A percentile compares a stretch with the other conserved stretches of the same genome.
These are phyloP conservation scores for Aspergillus tamarii DNA, from an alignment of 2,329 filamentous ascomycete species.

Conservation along the genomic window DNA sequence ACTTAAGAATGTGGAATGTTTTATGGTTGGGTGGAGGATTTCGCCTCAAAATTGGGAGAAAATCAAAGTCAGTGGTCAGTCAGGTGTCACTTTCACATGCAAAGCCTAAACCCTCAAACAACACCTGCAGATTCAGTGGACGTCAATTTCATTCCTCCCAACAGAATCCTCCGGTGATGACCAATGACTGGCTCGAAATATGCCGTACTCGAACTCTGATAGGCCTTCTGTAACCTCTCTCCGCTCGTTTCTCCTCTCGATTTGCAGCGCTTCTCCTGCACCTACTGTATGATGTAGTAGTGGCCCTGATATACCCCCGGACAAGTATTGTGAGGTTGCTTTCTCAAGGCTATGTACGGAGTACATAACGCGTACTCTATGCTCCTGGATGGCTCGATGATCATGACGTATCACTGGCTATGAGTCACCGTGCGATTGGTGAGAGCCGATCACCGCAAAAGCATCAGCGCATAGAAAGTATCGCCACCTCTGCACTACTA, in stretches of 20 bases:
- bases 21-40: neutral
- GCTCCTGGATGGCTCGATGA: neutral
- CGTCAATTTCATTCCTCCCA: neutral
- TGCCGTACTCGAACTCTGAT: neutral
- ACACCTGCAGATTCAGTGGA: neutral
- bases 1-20: neutral
- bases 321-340: neutral
- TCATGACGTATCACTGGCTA: neutral
- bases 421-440: neutral
- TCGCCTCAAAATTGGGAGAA: neutral
- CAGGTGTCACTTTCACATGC: slow-evolving; percentile 5
- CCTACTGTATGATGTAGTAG: neutral
- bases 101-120: neutral
- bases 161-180: neutral
- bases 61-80: neutral
- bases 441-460: neutral
- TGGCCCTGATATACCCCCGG: neutral
- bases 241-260: neutral
- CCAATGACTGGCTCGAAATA: neutral
- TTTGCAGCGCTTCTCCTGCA: neutral
- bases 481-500: neutral
- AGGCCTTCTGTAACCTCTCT: neutral
- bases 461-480: neutral
- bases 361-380: neutral
- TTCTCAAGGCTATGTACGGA: neutral